Base-by-base conservation (phyloP, 306 rosid species). In the Rosa lucieae region DNA sequence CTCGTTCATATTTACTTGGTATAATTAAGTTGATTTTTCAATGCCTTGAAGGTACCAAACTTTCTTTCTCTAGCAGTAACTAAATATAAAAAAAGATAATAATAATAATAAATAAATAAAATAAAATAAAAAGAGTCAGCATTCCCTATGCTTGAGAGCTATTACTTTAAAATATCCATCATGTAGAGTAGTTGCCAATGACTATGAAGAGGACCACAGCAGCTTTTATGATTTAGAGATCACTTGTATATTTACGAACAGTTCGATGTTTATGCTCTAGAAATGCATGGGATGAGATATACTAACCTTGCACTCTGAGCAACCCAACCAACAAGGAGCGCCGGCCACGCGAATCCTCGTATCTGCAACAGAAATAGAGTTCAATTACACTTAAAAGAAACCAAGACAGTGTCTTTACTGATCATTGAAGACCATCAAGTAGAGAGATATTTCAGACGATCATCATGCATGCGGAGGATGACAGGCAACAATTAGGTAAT, bases 331-430 rank as follows among this genome's bases (percentile, higher is more conserved):
- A 85, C 75, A 79, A 92, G 94, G 81, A 89, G 70, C 77, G 89
- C 93, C 51, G 94, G 94, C 97, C 94, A 92, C 71, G 97, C 94
- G 85, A 92, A 89, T 75, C 92, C 94, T 79, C 97, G 90, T 85
- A 92, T 90, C 94, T 90, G 83, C 76, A 67, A 3, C 66, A 17
- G 83, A 83, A 74, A 70, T 47, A 70, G 63, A 67, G 72, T 77
- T 77, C 62, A 62, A 63, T 69, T 80, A 48, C 72, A 67, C 71
- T 75, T 70, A 6, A 82, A 62, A 55, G 58, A 74, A 79, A 72
- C 23, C 51, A 79, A 39, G 43, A n/a, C 48, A 10, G 42, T 26
- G 63, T n/a, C 52, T 52, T 49, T 53, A 29, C 12, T 39, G 21
- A 46, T 39, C 29, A 32, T 49, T 20, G 69, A 58, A 69, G 61